A percentile compares a stretch with the other conserved stretches of the same genome.
phyloP scores from a whole-genome alignment of 768 basidiomycete genomes.

The Mycena latifolia region DNA sequence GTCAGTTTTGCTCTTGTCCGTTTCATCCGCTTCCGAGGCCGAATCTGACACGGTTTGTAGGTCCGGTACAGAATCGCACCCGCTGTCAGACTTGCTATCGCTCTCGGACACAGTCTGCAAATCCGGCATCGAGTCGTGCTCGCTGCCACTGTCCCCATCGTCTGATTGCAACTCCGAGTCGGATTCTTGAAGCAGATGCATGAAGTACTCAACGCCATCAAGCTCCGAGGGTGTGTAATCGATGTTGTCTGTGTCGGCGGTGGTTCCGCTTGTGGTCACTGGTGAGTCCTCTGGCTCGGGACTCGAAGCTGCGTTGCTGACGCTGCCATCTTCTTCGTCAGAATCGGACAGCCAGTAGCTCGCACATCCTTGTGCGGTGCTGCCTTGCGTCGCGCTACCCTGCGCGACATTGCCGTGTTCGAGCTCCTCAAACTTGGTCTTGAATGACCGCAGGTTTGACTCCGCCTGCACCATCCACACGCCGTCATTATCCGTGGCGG shows the following conservation, averaged over 20 bases:
- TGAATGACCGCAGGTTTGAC: background rate
- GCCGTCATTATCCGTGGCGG: conserved; percentile 16
- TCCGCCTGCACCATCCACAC: conserved; percentile 33
- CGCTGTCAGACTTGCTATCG: conserved; percentile 11
- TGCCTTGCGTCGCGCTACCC: background rate
- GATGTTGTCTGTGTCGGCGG: background rate
- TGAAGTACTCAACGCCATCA: background rate
- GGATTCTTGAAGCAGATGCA: background rate
- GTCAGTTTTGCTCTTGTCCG: background rate
- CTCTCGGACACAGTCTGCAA: background rate
- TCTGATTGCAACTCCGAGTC: background rate
- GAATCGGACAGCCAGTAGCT: conserved; percentile 17
- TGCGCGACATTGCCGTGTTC: too few relatives aligned
- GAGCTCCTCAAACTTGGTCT: background rate
- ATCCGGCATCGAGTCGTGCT: conserved; percentile 4
- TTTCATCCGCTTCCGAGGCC: background rate
- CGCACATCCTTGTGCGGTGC: background rate
- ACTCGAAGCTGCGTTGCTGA: background rate
- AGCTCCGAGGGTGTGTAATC: conserved; percentile 1
- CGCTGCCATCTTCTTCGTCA: conserved; percentile 23
- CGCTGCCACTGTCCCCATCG: background rate
- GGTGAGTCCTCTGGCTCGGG: background rate
- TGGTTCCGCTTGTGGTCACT: background rate
- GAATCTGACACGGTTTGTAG: conserved; percentile 18
- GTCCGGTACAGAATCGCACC: conserved; percentile 4